A percentile compares a stretch with the other conserved stretches of the same genome.
Evolutionary conservation across 2,329 filamentous ascomycete genomes (phyloP).

Genomic region (Cryoendolithus antarcticus): DNA sequence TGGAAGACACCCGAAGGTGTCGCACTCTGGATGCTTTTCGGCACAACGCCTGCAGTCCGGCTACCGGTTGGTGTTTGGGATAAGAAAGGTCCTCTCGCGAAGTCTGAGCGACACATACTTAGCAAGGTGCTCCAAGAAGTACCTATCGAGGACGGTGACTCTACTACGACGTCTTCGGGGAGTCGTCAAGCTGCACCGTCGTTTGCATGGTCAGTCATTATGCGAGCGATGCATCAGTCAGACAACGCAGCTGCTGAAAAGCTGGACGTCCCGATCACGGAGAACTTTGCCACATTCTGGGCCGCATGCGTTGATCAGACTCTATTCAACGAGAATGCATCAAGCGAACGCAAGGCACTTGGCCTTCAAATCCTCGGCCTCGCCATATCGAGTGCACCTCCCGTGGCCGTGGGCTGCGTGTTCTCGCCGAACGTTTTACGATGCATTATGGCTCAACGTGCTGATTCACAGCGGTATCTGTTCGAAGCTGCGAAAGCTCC

Average conservation of each 20-base stretch:
- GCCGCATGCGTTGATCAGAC: constrained; percentile 73
- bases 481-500: constrained; percentile 67
- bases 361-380: constrained; percentile 81
- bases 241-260: too few relatives aligned
- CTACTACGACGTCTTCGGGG: too few relatives aligned
- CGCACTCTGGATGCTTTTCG: constrained; percentile 69
- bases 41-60: constrained; percentile 50
- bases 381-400: constrained; percentile 46
- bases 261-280: too few relatives aligned
- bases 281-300: constrained; percentile 82
- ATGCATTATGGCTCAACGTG: constrained; percentile 71
- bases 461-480: constrained; percentile 64
- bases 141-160: constrained; percentile 45
- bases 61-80: constrained; percentile 62
- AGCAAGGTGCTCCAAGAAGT: constrained; percentile 71
- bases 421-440: constrained; percentile 77
- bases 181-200: constrained; percentile 62
- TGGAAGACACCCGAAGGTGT: constrained; percentile 78
- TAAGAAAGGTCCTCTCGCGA: constrained; percentile 56
- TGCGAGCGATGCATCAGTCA: constrained; percentile 42
- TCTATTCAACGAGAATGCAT: constrained; percentile 69
- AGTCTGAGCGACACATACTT: constrained; percentile 55
- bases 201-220: constrained; percentile 75
- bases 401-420: constrained; percentile 42
- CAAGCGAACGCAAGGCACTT: constrained; percentile 80